phyloP scores from a whole-genome alignment of 371 early-diverging fungal species.

The Actinomortierella ambigua region DNA sequence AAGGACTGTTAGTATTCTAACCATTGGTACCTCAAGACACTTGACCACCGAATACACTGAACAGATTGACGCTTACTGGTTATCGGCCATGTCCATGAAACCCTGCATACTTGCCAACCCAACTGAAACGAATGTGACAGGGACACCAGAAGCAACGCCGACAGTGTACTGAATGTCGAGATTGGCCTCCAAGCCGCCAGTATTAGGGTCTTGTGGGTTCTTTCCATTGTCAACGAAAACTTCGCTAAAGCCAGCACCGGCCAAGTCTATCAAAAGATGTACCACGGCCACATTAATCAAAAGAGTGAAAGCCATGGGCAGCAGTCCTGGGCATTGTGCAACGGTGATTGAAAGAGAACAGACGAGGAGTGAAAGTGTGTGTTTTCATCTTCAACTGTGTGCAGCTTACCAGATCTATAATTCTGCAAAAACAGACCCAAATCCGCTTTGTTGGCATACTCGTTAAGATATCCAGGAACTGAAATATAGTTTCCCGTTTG shows the following conservation, averaged over 20 bases:
- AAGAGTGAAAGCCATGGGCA: too few relatives aligned
- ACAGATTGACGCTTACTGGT: too few relatives aligned
- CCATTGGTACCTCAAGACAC: too few relatives aligned
- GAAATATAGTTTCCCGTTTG: not conserved
- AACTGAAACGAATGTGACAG: not conserved
- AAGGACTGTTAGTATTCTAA: too few relatives aligned
- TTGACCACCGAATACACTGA: too few relatives aligned
- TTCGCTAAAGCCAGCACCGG: not conserved
- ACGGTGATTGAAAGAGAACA: too few relatives aligned
- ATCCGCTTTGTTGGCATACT: conserved; percentile 11
- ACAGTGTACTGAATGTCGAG: conserved; percentile 9
- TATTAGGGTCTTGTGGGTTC: conserved; percentile 1
- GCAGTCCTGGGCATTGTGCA: too few relatives aligned
- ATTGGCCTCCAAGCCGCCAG: conserved; percentile 4
- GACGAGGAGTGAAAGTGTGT: too few relatives aligned
- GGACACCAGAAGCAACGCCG: not conserved
- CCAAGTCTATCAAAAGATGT: not conserved
- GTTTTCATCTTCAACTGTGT: too few relatives aligned
- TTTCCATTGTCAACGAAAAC: not conserved
- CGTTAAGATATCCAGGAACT: conserved; percentile 9
- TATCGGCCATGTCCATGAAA: too few relatives aligned
- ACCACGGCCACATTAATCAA: too few relatives aligned
- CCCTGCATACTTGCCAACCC: too few relatives aligned
- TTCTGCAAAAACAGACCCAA: not conserved
- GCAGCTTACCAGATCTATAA: not conserved